Evolutionary conservation across 495 filamentous ascomycete genomes (phyloP), one percentile per base, ranked within the genome.

Genomic region (Ramalina intermedia): DNA sequence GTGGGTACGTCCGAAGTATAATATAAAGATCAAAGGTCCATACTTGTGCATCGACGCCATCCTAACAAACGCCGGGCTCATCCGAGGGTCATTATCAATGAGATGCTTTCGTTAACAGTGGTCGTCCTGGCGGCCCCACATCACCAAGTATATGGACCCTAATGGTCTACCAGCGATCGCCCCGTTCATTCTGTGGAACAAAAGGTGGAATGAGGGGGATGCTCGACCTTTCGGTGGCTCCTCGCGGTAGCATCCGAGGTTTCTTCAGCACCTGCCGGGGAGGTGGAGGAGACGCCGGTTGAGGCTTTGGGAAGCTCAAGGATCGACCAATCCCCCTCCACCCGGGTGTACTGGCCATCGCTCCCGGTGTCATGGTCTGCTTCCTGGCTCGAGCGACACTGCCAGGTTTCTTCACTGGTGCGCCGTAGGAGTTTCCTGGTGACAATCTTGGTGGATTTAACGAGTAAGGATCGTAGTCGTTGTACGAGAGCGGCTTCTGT

Each of bases 401-500:
- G 37, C 53, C 53, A 9, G 53, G 49, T 27, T 45, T 55, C 39
- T 36, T 52, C 23, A 14, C 33, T 8, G 35, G 16, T 16, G 51
- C 36, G 17, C 17, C 40, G 33, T 47, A 55, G 17, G 53, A 55
- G 18, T 52, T 55, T 35, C 53, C 33, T 0, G 53, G 53, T 16
- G 53, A 55, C 16, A 51, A 47, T 37, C 48, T 51, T 27, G 56
- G 56, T 17, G 53, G 49, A 37, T 47, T 27, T 35, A 53, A 50
- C 20, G 52, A 55, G 46, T 55, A 60, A 12, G 55, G 55, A n/a
- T 57, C 55, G 43, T 57, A 57, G 39, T 55, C 52, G 18, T 51
- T 47, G 44, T 57, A 55, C 0, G 46, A 41, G 17, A 41, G 54
- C 23, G 54, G 21, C 17, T 42, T 52, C 29, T 47, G 45, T 12